Base-by-base conservation (phyloP, 495 filamentous ascomycete species). In the Aspergillus mulundensis region DNA sequence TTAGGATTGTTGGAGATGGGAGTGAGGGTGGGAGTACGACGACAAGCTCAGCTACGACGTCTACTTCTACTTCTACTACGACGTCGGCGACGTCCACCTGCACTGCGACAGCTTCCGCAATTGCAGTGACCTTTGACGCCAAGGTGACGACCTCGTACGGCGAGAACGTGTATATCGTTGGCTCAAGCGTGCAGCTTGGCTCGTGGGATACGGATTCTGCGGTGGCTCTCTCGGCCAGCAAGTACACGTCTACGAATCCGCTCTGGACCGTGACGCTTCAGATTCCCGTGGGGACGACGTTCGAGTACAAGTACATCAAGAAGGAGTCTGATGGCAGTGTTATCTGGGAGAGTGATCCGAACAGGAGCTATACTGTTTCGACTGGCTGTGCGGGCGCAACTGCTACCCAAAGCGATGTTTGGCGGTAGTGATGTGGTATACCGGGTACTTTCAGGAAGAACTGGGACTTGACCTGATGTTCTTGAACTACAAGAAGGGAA, bases 221-320 rank as follows among this genome's bases (percentile, higher is more conserved):
- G 0, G 53, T 86, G 0, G 36, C 74, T 0, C 69, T 88, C 15
- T 76, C 70, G 12, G 77, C 84, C 3, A 59, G 51, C 20, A 54
- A 68, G 5, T 87, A 87, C 14, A 50, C 30, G 2, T 5, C 59
- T 79, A 71, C 61, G 34, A 76, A 84, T 59, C 83, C 78, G 0
- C 48, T 82, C 15, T 88, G 85, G 85, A 70, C 50, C 14, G 74
- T 62, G 0, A 76, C 74, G 0, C 46, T 87, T 2, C 59, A 61
- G 1, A 60, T 88, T 0, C 66, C 74, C 1, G 75, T 73, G 0
- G 81, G 82, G 0, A 69, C 69, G 41, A 62, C 55, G 0, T 74
- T 89, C 21, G 60, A 83, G 66, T 89, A 88, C 63, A 89, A 89
- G 70, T 89, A 81, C 58, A 77, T 88, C 54, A 76, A 78, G 47